A percentile compares a stretch with the other conserved stretches of the same genome.
These are phyloP conservation scores for Nitzschia sp. DNA, from an alignment of 108 stramenopile species.

Conservation along the genomic window DNA sequence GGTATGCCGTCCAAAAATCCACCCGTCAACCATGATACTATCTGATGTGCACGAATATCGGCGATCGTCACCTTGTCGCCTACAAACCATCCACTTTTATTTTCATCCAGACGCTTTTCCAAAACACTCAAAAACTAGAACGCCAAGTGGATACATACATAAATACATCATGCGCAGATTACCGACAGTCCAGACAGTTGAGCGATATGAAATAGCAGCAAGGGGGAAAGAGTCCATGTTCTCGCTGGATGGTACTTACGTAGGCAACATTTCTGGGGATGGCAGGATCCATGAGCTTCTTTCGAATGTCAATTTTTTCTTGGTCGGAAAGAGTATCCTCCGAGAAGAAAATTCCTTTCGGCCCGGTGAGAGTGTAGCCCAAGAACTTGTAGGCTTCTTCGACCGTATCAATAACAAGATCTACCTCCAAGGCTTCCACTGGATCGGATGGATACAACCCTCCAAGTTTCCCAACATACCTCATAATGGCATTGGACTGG, in stretches of 20 bases:
- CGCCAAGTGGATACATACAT: neutral
- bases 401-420: constrained; percentile 19
- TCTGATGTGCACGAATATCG: constrained; percentile 3
- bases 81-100: constrained; percentile 19
- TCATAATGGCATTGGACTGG: constrained; percentile 24
- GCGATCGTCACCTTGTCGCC: constrained; percentile 19
- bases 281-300: constrained; percentile 4
- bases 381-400: neutral
- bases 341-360: neutral
- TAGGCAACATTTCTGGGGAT: constrained; percentile 3
- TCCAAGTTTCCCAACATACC: constrained; percentile 27
- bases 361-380: constrained; percentile 3
- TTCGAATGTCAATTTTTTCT: constrained; percentile 17
- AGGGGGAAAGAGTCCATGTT: neutral
- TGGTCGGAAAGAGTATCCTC: constrained; percentile 1
- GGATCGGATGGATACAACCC: constrained; percentile 25
- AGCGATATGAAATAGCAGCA: neutral
- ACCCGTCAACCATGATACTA: constrained; percentile 2
- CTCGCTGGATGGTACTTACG: neutral
- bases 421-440: constrained; percentile 18
- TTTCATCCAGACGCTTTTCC: neutral
- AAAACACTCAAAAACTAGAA: constrained; percentile 8
- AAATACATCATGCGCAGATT: neutral
- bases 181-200: neutral
- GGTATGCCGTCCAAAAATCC: constrained; percentile 28